Evolutionary conservation across 2,329 filamentous ascomycete genomes (phyloP), one percentile per base, ranked within the genome.

Genomic region (Pezicula neosporulosa): DNA sequence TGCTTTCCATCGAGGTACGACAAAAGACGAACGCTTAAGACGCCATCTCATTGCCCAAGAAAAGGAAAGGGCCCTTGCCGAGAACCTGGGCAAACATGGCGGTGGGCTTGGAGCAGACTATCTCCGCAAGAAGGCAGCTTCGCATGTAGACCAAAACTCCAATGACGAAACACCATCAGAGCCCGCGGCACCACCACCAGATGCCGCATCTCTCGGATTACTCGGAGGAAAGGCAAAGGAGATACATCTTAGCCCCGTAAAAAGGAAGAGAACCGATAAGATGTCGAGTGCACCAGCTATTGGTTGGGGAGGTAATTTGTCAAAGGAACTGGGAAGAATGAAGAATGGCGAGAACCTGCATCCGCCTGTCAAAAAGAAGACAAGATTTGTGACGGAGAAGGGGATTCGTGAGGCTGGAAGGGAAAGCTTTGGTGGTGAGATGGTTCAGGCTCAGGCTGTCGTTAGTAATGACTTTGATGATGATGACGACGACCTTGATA

Each of bases 381-480:
- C 87, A 47, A 77, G 87, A n/a, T 91, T 92, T 63, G 79, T 91
- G 38, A 90, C 88, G 24, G 83, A 84, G 39, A 89, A 86, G 66
- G 88, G 88, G 0, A 91, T 92, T 55, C 80, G 83, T 49, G 87
- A 90, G 68, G 87, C 88, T 4, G 88, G 88, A 1, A 76, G 87
- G 53, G 88, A 91, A 63, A 90, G 87, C 63, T 65, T 91, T 2
- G 83, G 85, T 9, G 73, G 68, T n/a, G 78, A 80, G 47, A 67
- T 73, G 42, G 53, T 53, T 19, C 52, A 55, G 43, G 54, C 50
- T 24, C 24, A 24, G 24, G 24, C 24, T 24, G 24, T 24, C 16
- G 52, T 45, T 24, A 37, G 43, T 52, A 55, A 58, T 57, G 57
- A 61, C 47, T 44, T 58, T 52, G 52, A 63, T 52, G 62, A 65